phyloP scores from a whole-genome alignment of 2,329 filamentous ascomycete species.

The Ceratocystis cubensis region DNA sequence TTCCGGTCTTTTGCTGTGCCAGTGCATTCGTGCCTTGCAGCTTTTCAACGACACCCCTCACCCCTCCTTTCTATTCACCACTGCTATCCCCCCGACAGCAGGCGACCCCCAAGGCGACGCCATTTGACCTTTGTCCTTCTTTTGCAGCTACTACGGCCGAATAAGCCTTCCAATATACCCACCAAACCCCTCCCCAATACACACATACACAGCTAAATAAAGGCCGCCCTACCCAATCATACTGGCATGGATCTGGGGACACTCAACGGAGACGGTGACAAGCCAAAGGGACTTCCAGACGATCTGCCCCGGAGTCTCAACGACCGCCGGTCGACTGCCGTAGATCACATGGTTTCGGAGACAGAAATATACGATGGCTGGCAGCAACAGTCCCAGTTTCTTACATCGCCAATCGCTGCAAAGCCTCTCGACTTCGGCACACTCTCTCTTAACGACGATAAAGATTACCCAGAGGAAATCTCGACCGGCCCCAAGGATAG shows the following conservation, averaged over 20 bases:
- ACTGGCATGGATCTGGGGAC: constrained; percentile 48
- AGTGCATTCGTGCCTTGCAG: constrained; percentile 1
- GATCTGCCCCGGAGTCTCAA: constrained; percentile 88
- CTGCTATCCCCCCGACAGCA: not conserved
- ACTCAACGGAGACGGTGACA: constrained; percentile 32
- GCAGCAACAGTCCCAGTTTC: constrained; percentile 96
- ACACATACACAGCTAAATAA: constrained; percentile 26
- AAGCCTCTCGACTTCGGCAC: constrained; percentile 73
- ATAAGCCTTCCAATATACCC: not conserved
- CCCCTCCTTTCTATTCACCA: not conserved
- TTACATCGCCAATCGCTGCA: constrained; percentile 72
- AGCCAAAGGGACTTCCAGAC: constrained; percentile 50
- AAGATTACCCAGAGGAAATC: constrained; percentile 40
- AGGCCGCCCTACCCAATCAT: constrained; percentile 24
- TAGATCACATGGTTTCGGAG: constrained; percentile 54
- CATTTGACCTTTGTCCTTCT: not conserved
- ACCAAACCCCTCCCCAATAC: constrained; percentile 21
- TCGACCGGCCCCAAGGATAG: constrained; percentile 54
- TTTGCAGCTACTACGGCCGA: not conserved
- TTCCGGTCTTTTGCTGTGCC: not conserved
- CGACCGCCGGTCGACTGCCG: constrained; percentile 61
- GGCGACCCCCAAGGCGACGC: not conserved
- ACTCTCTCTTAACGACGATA: constrained; percentile 65
- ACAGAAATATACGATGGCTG: constrained; percentile 98
- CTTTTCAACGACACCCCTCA: constrained; percentile 1